Evolutionary conservation across 371 early-diverging fungal genomes (phyloP).

Genomic region (Syncephalastrum racemosum): DNA sequence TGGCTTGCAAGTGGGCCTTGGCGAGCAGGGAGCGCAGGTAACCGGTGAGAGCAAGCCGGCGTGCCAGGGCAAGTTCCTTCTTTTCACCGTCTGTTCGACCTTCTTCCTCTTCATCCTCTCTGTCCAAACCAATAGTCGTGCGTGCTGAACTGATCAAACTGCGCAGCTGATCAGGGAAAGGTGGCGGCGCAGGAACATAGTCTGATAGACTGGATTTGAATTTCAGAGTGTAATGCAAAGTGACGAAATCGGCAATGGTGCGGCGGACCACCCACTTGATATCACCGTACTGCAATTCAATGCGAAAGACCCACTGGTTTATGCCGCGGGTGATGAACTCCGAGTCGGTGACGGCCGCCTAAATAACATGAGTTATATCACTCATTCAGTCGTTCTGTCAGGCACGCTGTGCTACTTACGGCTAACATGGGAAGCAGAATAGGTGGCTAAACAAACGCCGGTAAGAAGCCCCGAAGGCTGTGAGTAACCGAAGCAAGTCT

Average conservation of each 20-base stretch:
- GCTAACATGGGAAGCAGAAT: constrained; percentile 41
- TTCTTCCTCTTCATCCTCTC: constrained; percentile 10
- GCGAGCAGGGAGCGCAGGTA: constrained; percentile 62
- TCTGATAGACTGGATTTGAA: constrained; percentile 35
- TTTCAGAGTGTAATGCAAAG: constrained; percentile 65
- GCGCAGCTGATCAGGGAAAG: constrained; percentile 46
- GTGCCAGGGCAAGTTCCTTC: constrained; percentile 41
- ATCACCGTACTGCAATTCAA: constrained; percentile 80
- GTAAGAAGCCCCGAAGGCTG: constrained; percentile 1
- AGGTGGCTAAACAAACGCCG: constrained; percentile 33
- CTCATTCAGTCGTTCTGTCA: too few species aligned
- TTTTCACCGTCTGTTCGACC: constrained; percentile 24
- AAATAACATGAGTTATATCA: background rate
- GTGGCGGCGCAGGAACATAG: constrained; percentile 34
- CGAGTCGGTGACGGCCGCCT: constrained; percentile 61
- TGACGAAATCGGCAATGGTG: constrained; percentile 67
- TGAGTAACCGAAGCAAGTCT: constrained; percentile 1
- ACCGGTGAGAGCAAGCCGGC: constrained; percentile 64
- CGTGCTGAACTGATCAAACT: constrained; percentile 41
- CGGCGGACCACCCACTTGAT: constrained; percentile 76
- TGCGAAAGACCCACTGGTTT: constrained; percentile 60
- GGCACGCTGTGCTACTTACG: constrained; percentile 20
- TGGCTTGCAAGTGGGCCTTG: constrained; percentile 58
- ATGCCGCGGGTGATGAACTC: constrained; percentile 35
- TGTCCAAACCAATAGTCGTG: constrained; percentile 19